Base-by-base conservation (phyloP, 2,329 filamentous ascomycete species). In the Exserohilum rostratum region DNA sequence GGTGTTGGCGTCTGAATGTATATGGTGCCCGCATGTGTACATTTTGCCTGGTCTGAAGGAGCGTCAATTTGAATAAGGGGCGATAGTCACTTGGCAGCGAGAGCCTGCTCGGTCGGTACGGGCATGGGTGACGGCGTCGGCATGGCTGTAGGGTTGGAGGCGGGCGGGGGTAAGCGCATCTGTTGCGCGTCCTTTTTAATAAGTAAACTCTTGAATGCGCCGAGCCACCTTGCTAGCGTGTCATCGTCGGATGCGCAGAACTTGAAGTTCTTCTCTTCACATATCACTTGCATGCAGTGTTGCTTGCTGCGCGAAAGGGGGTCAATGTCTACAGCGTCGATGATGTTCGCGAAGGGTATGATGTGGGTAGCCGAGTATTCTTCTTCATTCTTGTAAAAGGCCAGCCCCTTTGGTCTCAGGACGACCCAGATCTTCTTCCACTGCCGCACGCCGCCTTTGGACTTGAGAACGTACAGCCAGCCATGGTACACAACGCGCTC, bases 391-490 rank as follows among this genome's bases (percentile, higher is more conserved):
- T 97, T 97, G 82, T 99, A 99, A 22, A 98, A 84, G 13, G 91
- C 90, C 29, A 99, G 80, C 60, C 90, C 92, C 46, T 89, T 87
- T 1, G 91, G 89, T 29, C 95, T 90, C 46, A 99, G 83, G 0
- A 98, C 95, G 11, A 89, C 90, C 95, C 95, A 98, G 55, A 92
- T 83, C 66, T 91, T 89, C 80, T 96, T 97, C 95, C 95, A 99
- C 69, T 96, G 90, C 42, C 90, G 87, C 50, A 99, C 85, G 7
- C 92, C 91, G 18, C 88, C 83, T 68, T 91, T 93, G 58, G 88
- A 90, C 66, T 90, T 91, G 52, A 97, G 84, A 58, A 91, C 87
- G 74, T 90, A 90, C 29, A 98, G 85, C 82, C 91, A 93, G 46
- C 93, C 93, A 71, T 98, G 92, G 84, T 90, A 96, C 39, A 98